Percentiles rank a stretch among this genome's conserved stretches.
Evolutionary conservation across 176 grass and related monocot genomes (phyloP).

Genomic region (Zea luxurians): DNA sequence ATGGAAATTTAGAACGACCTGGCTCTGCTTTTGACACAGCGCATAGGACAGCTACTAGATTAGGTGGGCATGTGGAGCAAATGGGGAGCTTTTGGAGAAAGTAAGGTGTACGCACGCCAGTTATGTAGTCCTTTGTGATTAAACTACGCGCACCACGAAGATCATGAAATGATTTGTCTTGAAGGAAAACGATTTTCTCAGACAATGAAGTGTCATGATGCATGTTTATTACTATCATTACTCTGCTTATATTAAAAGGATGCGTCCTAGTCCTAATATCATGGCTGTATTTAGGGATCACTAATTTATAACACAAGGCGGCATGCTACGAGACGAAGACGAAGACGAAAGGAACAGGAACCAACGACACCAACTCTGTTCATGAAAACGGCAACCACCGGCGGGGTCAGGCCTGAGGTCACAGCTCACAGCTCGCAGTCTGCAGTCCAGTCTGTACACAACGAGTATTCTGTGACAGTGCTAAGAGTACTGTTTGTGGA

Average conservation of each 20-base stretch:
- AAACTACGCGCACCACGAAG: conserved; percentile 32
- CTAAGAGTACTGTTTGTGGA: background rate
- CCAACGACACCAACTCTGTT: background rate
- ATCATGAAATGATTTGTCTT: conserved; percentile 16
- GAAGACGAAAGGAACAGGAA: background rate
- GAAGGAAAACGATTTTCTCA: background rate
- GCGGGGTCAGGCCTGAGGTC: conserved; percentile 13
- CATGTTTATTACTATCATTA: background rate
- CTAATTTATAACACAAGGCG: background rate
- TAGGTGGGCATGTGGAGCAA: conserved; percentile 36
- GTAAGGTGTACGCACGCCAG: conserved; percentile 9
- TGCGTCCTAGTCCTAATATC: conserved; percentile 3
- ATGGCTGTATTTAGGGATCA: conserved; percentile 22
- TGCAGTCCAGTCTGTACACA: background rate
- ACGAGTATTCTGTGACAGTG: background rate
- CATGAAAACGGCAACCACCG: background rate
- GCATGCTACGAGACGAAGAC: background rate
- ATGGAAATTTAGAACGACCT: conserved; percentile 42
- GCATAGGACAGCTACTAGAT: conserved; percentile 36
- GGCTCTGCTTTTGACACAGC: conserved; percentile 22
- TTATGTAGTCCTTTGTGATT: conserved; percentile 21
- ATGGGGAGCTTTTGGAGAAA: conserved; percentile 35
- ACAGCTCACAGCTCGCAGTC: conserved; percentile 12
- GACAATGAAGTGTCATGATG: background rate
- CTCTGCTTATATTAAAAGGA: background rate